Conservation (phyloP, 768 basidiomycete species). For the Saitozyma podzolica region DNA sequence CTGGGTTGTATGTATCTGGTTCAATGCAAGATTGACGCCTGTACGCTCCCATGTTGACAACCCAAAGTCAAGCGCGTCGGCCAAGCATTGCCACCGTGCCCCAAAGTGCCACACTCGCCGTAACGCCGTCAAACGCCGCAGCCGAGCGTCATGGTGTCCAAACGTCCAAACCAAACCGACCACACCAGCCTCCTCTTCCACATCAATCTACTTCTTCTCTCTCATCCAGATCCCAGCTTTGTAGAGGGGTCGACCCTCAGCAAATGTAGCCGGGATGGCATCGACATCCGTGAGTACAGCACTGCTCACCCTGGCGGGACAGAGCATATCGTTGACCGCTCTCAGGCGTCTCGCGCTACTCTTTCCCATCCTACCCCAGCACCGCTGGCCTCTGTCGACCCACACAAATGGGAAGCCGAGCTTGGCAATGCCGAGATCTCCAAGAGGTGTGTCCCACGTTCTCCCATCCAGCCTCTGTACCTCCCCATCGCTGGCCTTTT, state of each 20-base stretch:
- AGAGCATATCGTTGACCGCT: background rate
- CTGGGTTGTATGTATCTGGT: background rate
- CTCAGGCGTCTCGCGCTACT: constrained; percentile 12
- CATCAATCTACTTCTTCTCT: background rate
- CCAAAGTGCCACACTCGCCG: background rate
- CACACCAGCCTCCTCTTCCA: background rate
- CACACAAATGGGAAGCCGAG: constrained; percentile 68
- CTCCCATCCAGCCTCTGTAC: background rate
- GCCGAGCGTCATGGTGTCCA: background rate
- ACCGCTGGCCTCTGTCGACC: constrained; percentile 8
- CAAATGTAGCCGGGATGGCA: constrained; percentile 9
- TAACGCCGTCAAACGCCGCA: background rate
- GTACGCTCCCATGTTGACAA: background rate
- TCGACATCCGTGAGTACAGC: constrained; percentile 6
- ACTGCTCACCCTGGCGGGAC: background rate
- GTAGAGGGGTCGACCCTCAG: background rate
- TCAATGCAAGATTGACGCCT: background rate
- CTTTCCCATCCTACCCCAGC: background rate
- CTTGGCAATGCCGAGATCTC: constrained; percentile 78
- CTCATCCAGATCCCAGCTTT: background rate
- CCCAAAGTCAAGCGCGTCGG: background rate
- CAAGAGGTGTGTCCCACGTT: constrained; percentile 72
- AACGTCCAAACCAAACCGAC: too few species aligned
- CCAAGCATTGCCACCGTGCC: too few species aligned
- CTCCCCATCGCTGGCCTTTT: constrained; percentile 8